Evolutionary conservation across 2,329 filamentous ascomycete genomes (phyloP).

Genomic region (Chaetomium olivaceum): DNA sequence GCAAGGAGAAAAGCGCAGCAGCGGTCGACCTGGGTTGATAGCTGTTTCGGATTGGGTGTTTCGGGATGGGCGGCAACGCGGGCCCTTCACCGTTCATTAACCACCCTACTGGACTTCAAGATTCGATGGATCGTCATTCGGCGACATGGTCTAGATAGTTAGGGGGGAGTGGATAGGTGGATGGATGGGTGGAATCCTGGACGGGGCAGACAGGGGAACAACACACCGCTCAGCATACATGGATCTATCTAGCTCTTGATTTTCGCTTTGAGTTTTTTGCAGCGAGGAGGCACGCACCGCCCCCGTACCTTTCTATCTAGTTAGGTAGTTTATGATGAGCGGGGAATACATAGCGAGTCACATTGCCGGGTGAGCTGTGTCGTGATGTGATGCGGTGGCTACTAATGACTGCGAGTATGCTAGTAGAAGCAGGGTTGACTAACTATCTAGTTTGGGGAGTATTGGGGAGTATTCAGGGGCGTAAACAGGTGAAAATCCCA

Average conservation of each 20-base stretch:
- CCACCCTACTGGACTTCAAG: not conserved
- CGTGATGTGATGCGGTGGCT: not conserved
- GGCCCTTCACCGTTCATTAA: not conserved
- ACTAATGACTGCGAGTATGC: not conserved
- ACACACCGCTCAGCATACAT: not conserved
- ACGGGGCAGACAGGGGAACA: not conserved
- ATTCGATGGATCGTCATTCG: not conserved
- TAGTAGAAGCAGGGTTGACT: no score
- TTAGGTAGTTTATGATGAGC: constrained; percentile 1
- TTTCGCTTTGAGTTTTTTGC: not conserved
- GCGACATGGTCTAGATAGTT: not conserved
- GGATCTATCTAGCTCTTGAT: not conserved
- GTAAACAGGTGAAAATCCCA: no score
- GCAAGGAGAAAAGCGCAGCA: not conserved
- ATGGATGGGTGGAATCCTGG: not conserved
- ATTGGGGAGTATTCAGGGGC: no score
- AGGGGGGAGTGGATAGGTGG: not conserved
- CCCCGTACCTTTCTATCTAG: not conserved
- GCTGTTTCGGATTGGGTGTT: not conserved
- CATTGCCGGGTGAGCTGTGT: not conserved
- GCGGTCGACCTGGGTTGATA: not conserved
- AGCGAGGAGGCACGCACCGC: not conserved
- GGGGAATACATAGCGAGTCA: not conserved
- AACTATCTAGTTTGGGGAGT: no score
- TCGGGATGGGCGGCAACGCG: not conserved